These are phyloP conservation scores for Cladosporium sp. DNA, from an alignment of 2,329 filamentous ascomycete species.

Conservation along the genomic window DNA sequence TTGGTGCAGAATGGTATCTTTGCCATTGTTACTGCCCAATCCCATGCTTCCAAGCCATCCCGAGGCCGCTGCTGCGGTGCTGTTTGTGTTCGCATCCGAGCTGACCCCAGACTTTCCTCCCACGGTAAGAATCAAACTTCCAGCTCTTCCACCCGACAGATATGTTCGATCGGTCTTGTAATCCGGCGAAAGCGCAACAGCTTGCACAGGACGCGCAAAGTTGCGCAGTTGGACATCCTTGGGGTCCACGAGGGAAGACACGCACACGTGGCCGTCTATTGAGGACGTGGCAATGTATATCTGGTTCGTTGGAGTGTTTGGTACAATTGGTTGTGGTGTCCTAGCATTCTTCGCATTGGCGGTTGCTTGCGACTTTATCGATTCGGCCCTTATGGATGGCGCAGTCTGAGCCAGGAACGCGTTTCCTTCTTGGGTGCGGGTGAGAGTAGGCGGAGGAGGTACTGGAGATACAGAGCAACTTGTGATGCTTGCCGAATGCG, in stretches of 20 bases:
- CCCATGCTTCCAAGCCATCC: constrained; percentile 91
- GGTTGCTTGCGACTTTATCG: background rate
- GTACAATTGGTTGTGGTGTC: constrained; percentile 48
- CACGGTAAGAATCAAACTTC: constrained; percentile 78
- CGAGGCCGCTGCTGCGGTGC: constrained; percentile 70
- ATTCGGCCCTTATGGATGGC: background rate
- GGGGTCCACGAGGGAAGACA: constrained; percentile 78
- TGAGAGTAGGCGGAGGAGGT: constrained; percentile 53
- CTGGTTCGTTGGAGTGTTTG: constrained; percentile 77
- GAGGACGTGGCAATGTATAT: constrained; percentile 93
- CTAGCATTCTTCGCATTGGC: background rate
- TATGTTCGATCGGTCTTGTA: constrained; percentile 88
- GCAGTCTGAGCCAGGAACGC: background rate
- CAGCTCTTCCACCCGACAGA: constrained; percentile 83
- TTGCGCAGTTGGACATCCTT: constrained; percentile 90
- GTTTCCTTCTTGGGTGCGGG: constrained; percentile 25
- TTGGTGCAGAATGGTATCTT: constrained; percentile 81
- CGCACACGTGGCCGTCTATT: constrained; percentile 91
- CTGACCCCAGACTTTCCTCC: constrained; percentile 76
- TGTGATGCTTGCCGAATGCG: constrained; percentile 87
- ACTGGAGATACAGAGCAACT: constrained; percentile 86
- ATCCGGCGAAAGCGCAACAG: constrained; percentile 89
- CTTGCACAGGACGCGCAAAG: constrained; percentile 87
- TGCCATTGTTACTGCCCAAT: constrained; percentile 68
- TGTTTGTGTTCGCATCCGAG: constrained; percentile 79